Percentiles rank a stretch among this genome's conserved stretches.
Evolutionary conservation across 345 rosid species (phyloP).

Genomic region (Eucalyptus brandiana): DNA sequence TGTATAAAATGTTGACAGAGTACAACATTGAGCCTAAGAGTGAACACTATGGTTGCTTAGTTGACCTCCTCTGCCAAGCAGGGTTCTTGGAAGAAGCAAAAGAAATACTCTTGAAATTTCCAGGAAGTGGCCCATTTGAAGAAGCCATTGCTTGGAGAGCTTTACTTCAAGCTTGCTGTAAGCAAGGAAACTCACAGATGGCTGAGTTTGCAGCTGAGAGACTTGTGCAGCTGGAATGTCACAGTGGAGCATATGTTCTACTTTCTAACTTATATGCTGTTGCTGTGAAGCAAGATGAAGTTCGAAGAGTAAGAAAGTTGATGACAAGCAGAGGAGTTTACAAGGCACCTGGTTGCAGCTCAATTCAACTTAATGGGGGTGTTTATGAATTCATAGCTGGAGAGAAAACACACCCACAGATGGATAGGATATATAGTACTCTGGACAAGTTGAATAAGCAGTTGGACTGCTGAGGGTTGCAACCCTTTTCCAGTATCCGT

Average conservation of each 20-base stretch:
- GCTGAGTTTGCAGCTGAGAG: slow-evolving; percentile 8
- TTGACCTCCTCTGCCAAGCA: slow-evolving; percentile 4
- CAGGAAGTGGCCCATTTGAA: background rate
- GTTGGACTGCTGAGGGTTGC: background rate
- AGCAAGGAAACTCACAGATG: background rate
- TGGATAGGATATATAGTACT: background rate
- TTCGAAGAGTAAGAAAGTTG: background rate
- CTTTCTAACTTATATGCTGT: slow-evolving; percentile 7
- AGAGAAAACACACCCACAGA: slow-evolving; percentile 2
- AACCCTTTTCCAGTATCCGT: background rate
- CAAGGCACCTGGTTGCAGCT: slow-evolving; percentile 11
- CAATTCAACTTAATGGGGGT: slow-evolving; percentile 1
- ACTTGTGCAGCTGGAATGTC: background rate
- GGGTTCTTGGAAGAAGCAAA: slow-evolving; percentile 1
- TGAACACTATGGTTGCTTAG: slow-evolving; percentile 1
- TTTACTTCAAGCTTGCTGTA: slow-evolving; percentile 2
- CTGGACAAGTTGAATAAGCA: background rate
- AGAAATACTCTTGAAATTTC: background rate
- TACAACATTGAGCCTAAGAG: background rate
- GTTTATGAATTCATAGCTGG: slow-evolving; percentile 6
- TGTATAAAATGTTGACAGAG: background rate
- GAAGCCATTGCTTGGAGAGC: slow-evolving; percentile 7
- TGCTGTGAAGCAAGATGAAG: background rate
- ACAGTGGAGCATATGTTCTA: slow-evolving; percentile 6
- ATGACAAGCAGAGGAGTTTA: slow-evolving; percentile 2